These are phyloP conservation scores for Fonsecaea erecta DNA, from an alignment of 2,329 filamentous ascomycete species.

Conservation along the genomic window DNA sequence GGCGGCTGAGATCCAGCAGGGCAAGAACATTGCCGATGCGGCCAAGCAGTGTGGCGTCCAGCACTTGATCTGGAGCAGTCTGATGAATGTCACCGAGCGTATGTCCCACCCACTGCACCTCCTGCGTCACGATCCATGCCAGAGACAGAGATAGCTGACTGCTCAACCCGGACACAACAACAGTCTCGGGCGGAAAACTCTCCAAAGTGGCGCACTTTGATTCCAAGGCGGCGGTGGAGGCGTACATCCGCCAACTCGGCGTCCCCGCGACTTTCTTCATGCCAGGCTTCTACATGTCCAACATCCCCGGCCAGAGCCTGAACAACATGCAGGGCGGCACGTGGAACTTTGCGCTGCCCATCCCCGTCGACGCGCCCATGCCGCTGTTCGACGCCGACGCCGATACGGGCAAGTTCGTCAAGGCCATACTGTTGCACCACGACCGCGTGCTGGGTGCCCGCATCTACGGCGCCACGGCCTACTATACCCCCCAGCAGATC, in stretches of 20 bases:
- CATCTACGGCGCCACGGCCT: slow-evolving; percentile 50
- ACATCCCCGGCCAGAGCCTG: slow-evolving; percentile 43
- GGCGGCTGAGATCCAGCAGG: slow-evolving; percentile 45
- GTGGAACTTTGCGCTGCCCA: slow-evolving; percentile 39
- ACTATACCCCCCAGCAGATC: slow-evolving; percentile 48
- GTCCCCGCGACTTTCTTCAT: slow-evolving; percentile 48
- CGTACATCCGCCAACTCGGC: slow-evolving; percentile 43
- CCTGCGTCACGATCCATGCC: not conserved
- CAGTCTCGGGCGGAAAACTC: slow-evolving; percentile 43
- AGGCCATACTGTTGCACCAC: slow-evolving; percentile 41
- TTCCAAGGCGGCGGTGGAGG: slow-evolving; percentile 47
- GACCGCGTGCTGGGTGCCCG: slow-evolving; percentile 41
- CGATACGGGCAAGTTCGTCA: slow-evolving; percentile 53
- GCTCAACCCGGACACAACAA: not conserved
- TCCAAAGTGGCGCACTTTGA: slow-evolving; percentile 47
- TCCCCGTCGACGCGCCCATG: slow-evolving; percentile 41
- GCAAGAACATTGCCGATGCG: slow-evolving; percentile 46
- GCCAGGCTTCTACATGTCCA: slow-evolving; percentile 51
- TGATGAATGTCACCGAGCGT: slow-evolving; percentile 40
- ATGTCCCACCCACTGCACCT: not conserved
- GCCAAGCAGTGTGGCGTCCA: slow-evolving; percentile 41
- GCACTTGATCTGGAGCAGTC: slow-evolving; percentile 49
- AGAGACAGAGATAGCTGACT: not conserved
- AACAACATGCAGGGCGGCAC: slow-evolving; percentile 41
- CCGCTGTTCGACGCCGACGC: slow-evolving; percentile 51